Evolutionary conservation across 2,329 filamentous ascomycete genomes (phyloP).

Genomic region (Nemania sp.): DNA sequence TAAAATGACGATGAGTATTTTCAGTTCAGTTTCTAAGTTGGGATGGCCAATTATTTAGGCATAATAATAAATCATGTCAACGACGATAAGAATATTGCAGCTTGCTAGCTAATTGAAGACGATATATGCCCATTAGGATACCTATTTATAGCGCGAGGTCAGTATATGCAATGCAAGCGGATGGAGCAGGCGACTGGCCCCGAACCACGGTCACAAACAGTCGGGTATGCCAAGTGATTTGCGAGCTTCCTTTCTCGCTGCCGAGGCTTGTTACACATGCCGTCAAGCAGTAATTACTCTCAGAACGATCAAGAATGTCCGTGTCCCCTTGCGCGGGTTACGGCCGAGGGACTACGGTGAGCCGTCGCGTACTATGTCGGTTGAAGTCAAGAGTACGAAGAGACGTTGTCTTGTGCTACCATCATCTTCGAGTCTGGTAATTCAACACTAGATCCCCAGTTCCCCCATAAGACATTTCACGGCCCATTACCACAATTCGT

Average conservation of each 20-base stretch:
- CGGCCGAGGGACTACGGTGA: too few species aligned
- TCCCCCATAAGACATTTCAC: too few species aligned
- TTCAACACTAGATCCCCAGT: too few species aligned
- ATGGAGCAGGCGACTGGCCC: slow-evolving; percentile 26
- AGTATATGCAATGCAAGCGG: slow-evolving; percentile 16
- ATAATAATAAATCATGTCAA: slow-evolving; percentile 13
- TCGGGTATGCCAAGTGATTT: background rate
- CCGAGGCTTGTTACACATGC: too few species aligned
- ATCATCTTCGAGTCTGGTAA: too few species aligned
- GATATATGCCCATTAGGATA: slow-evolving; percentile 19
- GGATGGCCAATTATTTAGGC: slow-evolving; percentile 20
- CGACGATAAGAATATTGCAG: slow-evolving; percentile 8
- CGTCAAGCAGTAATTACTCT: too few species aligned
- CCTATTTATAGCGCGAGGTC: slow-evolving; percentile 9
- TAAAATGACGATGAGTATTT: slow-evolving; percentile 6
- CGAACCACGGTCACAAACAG: slow-evolving; percentile 2
- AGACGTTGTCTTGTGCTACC: too few species aligned
- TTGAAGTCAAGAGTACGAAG: too few species aligned
- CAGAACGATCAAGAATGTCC: too few species aligned
- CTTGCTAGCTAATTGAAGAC: slow-evolving; percentile 5
- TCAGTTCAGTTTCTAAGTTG: slow-evolving; percentile 2
- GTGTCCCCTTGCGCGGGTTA: too few species aligned
- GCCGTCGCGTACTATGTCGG: too few species aligned
- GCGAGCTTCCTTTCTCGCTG: background rate
- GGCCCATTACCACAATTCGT: too few species aligned